phyloP scores from a whole-genome alignment of 2,329 filamentous ascomycete species.

The Graphiopsis chlorocephala region DNA sequence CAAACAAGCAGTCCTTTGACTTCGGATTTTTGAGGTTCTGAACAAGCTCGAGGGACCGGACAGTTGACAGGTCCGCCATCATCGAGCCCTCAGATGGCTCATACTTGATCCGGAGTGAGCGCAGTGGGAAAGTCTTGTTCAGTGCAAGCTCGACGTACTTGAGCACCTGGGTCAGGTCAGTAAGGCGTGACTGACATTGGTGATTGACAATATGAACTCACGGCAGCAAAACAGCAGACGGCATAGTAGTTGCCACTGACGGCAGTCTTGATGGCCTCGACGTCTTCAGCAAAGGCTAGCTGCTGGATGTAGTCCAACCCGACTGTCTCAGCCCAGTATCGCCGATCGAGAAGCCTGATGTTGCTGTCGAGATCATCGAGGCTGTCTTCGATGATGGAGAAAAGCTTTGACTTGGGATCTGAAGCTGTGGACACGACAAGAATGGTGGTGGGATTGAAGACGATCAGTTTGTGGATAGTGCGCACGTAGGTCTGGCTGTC shows the following conservation, averaged over 20 bases:
- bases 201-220: slow-evolving; percentile 44
- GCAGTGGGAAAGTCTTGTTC: slow-evolving; percentile 65
- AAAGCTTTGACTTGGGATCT: slow-evolving; percentile 69
- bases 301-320: slow-evolving; percentile 76
- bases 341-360: slow-evolving; percentile 67
- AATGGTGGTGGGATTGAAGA: slow-evolving; percentile 76
- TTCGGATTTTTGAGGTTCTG: slow-evolving; percentile 77
- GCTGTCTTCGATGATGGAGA: slow-evolving; percentile 70
- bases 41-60: slow-evolving; percentile 82
- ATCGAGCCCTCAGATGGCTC: slow-evolving; percentile 87
- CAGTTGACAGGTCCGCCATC: slow-evolving; percentile 91
- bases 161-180: slow-evolving; percentile 57
- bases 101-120: slow-evolving; percentile 82
- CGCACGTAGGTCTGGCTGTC: slow-evolving; percentile 90
- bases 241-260: slow-evolving; percentile 83
- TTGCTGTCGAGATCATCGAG: slow-evolving; percentile 57
- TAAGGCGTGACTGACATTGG: slow-evolving; percentile 20
- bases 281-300: slow-evolving; percentile 75
- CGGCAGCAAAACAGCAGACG: slow-evolving; percentile 79
- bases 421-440: slow-evolving; percentile 73
- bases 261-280: slow-evolving; percentile 76
- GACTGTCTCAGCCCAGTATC: slow-evolving; percentile 76
- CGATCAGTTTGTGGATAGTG: slow-evolving; percentile 80
- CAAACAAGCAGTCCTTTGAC: slow-evolving; percentile 79
- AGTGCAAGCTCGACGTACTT: slow-evolving; percentile 75